Conservation (phyloP, 768 basidiomycete species). For the Suillus plorans region DNA sequence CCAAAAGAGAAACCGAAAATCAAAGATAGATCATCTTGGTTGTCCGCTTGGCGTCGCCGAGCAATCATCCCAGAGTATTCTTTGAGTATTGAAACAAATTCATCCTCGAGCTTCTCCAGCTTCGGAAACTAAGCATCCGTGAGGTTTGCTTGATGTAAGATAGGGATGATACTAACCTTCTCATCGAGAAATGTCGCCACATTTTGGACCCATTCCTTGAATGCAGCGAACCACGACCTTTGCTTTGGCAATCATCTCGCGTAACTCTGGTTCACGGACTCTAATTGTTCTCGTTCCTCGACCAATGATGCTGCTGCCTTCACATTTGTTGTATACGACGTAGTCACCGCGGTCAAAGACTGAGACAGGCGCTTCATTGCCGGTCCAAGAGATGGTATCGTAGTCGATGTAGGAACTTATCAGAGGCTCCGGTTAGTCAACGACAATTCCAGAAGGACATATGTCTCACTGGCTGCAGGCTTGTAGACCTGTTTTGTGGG, state of each 20-base stretch:
- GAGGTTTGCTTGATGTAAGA: background rate
- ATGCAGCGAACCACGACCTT: slow-evolving; percentile 76
- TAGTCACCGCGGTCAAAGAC: slow-evolving; percentile 56
- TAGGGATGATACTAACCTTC: slow-evolving; percentile 52
- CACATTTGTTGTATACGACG: slow-evolving; percentile 67
- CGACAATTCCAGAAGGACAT: background rate
- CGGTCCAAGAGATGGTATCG: slow-evolving; percentile 63
- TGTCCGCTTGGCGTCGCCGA: slow-evolving; percentile 70
- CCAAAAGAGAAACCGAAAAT: slow-evolving; percentile 59
- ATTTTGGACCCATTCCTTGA: slow-evolving; percentile 79
- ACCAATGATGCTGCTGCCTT: slow-evolving; percentile 54
- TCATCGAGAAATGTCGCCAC: slow-evolving; percentile 86
- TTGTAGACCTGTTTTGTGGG: slow-evolving; percentile 62
- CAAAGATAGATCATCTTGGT: slow-evolving; percentile 74
- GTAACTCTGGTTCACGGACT: slow-evolving; percentile 71
- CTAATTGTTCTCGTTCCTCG: slow-evolving; percentile 63
- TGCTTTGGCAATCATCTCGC: slow-evolving; percentile 77
- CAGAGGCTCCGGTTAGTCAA: slow-evolving; percentile 12
- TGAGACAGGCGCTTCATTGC: slow-evolving; percentile 62
- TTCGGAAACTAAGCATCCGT: slow-evolving; percentile 57
- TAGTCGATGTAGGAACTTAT: slow-evolving; percentile 63
- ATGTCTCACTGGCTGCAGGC: slow-evolving; percentile 62
- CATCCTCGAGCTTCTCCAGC: slow-evolving; percentile 76
- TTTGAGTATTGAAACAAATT: slow-evolving; percentile 69
- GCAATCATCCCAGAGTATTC: slow-evolving; percentile 72